phyloP scores from a whole-genome alignment of 495 filamentous ascomycete genomes.

The Trichoderma virens region DNA sequence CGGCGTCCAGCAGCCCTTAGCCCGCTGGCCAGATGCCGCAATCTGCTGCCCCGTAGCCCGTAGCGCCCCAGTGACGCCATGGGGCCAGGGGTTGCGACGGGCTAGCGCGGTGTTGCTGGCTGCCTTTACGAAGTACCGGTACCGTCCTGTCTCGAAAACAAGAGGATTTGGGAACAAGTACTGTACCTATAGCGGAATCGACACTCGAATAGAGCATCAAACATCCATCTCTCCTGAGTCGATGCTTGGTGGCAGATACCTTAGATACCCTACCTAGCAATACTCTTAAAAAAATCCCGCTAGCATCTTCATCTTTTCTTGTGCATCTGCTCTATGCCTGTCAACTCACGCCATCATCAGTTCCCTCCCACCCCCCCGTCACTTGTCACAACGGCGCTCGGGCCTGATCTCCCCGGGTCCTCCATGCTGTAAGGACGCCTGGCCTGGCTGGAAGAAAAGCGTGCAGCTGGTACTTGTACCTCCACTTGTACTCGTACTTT shows the following conservation, averaged over 20 bases:
- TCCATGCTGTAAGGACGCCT: neutral
- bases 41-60: neutral
- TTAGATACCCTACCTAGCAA: too few species aligned
- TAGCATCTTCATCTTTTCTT: too few species aligned
- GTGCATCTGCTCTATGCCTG: too few species aligned
- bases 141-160: too few species aligned
- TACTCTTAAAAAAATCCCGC: too few species aligned
- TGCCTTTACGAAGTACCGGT: neutral
- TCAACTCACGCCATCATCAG: too few species aligned
- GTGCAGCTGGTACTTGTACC: neutral
- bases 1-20: neutral
- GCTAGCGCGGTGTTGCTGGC: neutral
- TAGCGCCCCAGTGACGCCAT: slow-evolving; percentile 7
- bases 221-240: too few species aligned
- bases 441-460: neutral
- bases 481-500: neutral
- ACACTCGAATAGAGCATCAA: too few species aligned
- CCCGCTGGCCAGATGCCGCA: slow-evolving; percentile 1
- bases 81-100: neutral
- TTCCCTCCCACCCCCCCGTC: neutral
- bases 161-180: too few species aligned
- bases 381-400: neutral
- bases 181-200: too few species aligned
- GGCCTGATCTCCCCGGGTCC: slow-evolving; percentile 1
- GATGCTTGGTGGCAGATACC: too few species aligned